phyloP scores from a whole-genome alignment of 306 rosid genomes.

The Begonia masoniana region DNA sequence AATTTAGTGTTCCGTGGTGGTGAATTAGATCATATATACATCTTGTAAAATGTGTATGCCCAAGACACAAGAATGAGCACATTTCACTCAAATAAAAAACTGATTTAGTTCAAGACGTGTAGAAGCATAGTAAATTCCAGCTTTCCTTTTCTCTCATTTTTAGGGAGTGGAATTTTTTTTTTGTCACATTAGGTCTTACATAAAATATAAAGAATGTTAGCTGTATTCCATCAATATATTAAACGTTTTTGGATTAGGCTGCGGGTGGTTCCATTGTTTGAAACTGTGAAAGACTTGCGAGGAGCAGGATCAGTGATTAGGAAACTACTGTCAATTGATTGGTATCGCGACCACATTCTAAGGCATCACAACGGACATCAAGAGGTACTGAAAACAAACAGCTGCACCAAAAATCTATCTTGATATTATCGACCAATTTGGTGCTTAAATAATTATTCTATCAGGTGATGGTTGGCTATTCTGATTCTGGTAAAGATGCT shows the following conservation, averaged over 20 bases:
- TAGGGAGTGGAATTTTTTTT: too few relatives aligned
- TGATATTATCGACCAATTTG: background rate
- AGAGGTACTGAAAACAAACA: constrained; percentile 44
- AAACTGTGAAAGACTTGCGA: constrained; percentile 86
- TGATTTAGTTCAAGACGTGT: too few relatives aligned
- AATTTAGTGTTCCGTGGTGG: too few relatives aligned
- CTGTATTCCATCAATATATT: background rate
- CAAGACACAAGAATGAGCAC: too few relatives aligned
- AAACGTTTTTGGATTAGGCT: constrained; percentile 29
- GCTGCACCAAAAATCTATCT: background rate
- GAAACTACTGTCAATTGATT: constrained; percentile 68
- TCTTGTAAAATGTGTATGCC: too few relatives aligned
- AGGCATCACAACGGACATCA: constrained; percentile 75
- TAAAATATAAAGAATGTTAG: too few relatives aligned
- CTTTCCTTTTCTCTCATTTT: too few relatives aligned
- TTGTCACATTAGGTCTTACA: too few relatives aligned
- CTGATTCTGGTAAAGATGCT: constrained; percentile 97
- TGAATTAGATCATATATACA: too few relatives aligned
- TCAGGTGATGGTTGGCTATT: constrained; percentile 96
- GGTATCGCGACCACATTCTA: constrained; percentile 72
- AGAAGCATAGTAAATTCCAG: too few relatives aligned
- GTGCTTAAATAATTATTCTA: constrained; percentile 13
- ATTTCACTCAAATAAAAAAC: too few relatives aligned
- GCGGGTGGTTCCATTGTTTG: constrained; percentile 94
- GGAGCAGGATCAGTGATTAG: constrained; percentile 81